phyloP scores from a whole-genome alignment of 805 yeast species.

The Candida endomychidarum region DNA sequence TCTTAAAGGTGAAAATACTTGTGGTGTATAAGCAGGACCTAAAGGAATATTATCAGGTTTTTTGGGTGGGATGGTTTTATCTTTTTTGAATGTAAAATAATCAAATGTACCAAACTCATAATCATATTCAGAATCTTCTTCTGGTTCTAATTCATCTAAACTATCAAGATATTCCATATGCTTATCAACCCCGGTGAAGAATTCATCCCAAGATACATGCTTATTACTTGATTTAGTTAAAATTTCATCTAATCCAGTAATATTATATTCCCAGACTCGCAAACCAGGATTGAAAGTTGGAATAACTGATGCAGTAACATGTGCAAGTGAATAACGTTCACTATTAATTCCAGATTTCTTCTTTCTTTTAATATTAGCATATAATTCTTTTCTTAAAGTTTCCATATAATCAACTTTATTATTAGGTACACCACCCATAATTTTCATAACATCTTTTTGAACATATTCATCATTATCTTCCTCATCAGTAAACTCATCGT shows the following conservation, averaged over 20 bases:
- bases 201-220: slow-evolving; percentile 56
- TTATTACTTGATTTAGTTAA: slow-evolving; percentile 8
- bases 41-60: slow-evolving; percentile 54
- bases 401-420: slow-evolving; percentile 68
- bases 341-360: slow-evolving; percentile 42
- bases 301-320: slow-evolving; percentile 69
- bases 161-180: slow-evolving; percentile 28
- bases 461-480: slow-evolving; percentile 16
- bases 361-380: slow-evolving; percentile 48
- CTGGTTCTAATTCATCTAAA: slow-evolving; percentile 24
- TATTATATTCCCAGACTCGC: slow-evolving; percentile 85
- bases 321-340: slow-evolving; percentile 68
- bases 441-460: slow-evolving; percentile 15
- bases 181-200: slow-evolving; percentile 50
- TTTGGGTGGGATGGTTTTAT: slow-evolving; percentile 60
- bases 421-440: slow-evolving; percentile 56
- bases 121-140: slow-evolving; percentile 13
- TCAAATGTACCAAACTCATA: slow-evolving; percentile 8
- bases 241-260: slow-evolving; percentile 47
- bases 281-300: slow-evolving; percentile 86
- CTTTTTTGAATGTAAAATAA: slow-evolving; percentile 30
- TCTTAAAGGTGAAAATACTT: slow-evolving; percentile 68
- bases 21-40: slow-evolving; percentile 78
- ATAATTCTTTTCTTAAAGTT: slow-evolving; percentile 51
- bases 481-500: slow-evolving; percentile 28